These are phyloP conservation scores for Picea sitchensis DNA, from an alignment of 75 land plant species.

Conservation along the genomic window DNA sequence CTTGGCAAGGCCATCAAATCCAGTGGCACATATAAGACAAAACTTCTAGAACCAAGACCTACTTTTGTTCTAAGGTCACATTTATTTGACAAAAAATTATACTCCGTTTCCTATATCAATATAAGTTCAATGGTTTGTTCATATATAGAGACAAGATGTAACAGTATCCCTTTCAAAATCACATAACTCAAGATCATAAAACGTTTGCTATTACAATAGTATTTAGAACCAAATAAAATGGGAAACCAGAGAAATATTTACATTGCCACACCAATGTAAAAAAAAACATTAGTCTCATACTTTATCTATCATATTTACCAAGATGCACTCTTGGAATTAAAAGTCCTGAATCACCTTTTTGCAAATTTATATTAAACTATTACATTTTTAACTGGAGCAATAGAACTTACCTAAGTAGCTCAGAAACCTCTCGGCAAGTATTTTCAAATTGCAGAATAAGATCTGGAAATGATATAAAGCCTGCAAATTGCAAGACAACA, in stretches of 20 bases:
- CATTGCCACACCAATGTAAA: background rate
- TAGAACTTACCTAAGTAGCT: conserved; percentile 55
- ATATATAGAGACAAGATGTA: background rate
- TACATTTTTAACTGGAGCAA: background rate
- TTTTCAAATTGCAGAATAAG: conserved; percentile 77
- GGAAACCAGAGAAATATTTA: background rate
- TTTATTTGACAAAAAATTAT: too few species aligned
- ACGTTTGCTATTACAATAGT: background rate
- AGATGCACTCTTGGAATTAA: background rate
- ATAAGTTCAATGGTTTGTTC: background rate
- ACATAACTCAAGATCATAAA: background rate
- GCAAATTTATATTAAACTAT: background rate
- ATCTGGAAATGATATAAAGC: conserved; percentile 65
- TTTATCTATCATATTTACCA: background rate
- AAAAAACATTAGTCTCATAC: background rate
- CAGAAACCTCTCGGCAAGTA: conserved; percentile 68
- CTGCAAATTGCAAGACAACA: conserved; percentile 24
- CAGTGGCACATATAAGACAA: background rate
- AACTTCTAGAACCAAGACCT: too few species aligned
- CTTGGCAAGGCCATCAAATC: background rate
- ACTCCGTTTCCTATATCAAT: background rate
- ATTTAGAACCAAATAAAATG: background rate
- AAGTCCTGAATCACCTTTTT: background rate
- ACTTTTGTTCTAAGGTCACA: too few species aligned
- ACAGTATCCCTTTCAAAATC: background rate